Evolutionary conservation across 1,139 yeast species (phyloP).

Genomic region (Geotrichum klebahnii): DNA sequence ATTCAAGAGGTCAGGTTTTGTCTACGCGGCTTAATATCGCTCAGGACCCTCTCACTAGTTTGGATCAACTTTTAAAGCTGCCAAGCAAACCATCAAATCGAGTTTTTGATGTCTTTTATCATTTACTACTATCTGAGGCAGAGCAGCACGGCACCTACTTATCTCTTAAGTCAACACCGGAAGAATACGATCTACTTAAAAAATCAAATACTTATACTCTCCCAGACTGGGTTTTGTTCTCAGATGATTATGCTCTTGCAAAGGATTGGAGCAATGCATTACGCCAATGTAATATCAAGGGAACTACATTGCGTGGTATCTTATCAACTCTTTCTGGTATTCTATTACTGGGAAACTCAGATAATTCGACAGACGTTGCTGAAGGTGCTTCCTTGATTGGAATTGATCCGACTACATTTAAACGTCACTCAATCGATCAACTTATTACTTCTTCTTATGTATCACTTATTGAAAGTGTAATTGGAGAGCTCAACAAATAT

Average conservation of each 20-base stretch:
- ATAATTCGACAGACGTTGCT: slow-evolving; percentile 35
- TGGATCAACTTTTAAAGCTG: slow-evolving; percentile 37
- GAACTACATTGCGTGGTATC: slow-evolving; percentile 36
- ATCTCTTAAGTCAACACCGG: slow-evolving; percentile 35
- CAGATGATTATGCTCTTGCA: slow-evolving; percentile 41
- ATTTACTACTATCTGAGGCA: slow-evolving; percentile 38
- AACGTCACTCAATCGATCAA: slow-evolving; percentile 34
- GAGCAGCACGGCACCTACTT: slow-evolving; percentile 35
- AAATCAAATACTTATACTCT: slow-evolving; percentile 36
- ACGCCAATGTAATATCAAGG: slow-evolving; percentile 38
- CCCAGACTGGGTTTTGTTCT: slow-evolving; percentile 40
- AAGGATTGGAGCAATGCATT: slow-evolving; percentile 43
- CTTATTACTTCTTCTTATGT: slow-evolving; percentile 38
- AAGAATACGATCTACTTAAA: slow-evolving; percentile 37
- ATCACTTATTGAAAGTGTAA: slow-evolving; percentile 36
- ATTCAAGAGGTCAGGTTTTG: slow-evolving; percentile 37
- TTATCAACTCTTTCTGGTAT: slow-evolving; percentile 41
- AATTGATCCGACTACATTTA: slow-evolving; percentile 35
- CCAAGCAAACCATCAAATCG: slow-evolving; percentile 32
- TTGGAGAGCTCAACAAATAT: slow-evolving; percentile 37
- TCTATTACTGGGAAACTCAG: slow-evolving; percentile 38
- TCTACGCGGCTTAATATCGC: slow-evolving; percentile 37
- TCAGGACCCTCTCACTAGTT: slow-evolving; percentile 33
- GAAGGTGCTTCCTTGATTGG: slow-evolving; percentile 44
- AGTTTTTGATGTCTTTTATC: slow-evolving; percentile 42